Base-by-base conservation (phyloP, 257 asterid species). In the Solanum chilense region DNA sequence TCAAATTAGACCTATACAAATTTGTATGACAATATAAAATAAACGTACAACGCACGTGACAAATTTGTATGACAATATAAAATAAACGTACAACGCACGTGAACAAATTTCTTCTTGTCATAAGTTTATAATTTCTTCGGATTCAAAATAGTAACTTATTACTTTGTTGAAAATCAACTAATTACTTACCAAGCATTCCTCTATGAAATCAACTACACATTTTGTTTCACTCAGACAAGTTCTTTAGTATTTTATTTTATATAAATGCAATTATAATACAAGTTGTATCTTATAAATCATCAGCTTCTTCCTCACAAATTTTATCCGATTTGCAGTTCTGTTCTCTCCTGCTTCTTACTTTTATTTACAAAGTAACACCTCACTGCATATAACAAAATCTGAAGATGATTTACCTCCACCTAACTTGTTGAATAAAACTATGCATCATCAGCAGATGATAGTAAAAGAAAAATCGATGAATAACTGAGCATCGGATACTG, bases 401-500 rank as follows among this genome's bases (percentile, higher is more conserved):
- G 21, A 49, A 47, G 69, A 29, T 31, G 68, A 1, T 78, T 15
- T 47, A 47, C 44, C 29, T 29, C 27, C 27, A n/a, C 16, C 66
- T n/a, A 2, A 15, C 84, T 80, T 16, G 58, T 13, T 41, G 20
- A 27, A 80, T 45, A 41, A 80, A 42, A 70, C 66, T 83, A 83
- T 18, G 49, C 68, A 35, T 74, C 70, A 44, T 47, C 31, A 39
- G 91, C 93, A 5, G 94, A 92, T 84, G 93, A 90, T 27, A 93
- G 97, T 35, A 90, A 35, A 71, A 97, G 95, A 90, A 95, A 89
- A 75, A 97, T 89, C 12, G 99, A 94, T 86, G 99, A 96, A 89
- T 96, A 97, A 88, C 98, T 93, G 27, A 97, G 94, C 98, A 97
- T 94, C 27, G 99, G 99, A 91, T 97, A 97, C 73, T 92, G 85